Conservation (phyloP, 1,284 basidiomycete genomes). For the Microbotryum violaceum region DNA sequence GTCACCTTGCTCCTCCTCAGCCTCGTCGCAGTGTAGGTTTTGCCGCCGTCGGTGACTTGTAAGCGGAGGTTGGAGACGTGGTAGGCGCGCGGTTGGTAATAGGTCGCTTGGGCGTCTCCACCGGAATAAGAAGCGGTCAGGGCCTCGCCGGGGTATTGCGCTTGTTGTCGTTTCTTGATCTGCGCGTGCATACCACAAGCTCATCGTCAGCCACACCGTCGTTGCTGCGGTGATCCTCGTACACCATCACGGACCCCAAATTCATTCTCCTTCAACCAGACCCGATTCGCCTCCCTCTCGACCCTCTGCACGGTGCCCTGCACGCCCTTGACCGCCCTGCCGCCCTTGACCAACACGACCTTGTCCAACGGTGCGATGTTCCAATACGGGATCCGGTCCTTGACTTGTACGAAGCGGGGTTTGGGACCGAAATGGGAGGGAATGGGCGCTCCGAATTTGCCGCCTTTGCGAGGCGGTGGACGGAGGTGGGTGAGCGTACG, state of each 20-base stretch:
- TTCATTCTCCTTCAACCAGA: conserved; percentile 38
- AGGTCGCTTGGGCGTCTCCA: conserved; percentile 16
- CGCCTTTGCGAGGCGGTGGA: conserved; percentile 35
- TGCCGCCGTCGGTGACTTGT: conserved; percentile 11
- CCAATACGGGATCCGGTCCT: conserved; percentile 43
- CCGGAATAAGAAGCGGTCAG: conserved; percentile 8
- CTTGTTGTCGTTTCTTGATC: conserved; percentile 28
- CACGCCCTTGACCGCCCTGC: conserved; percentile 36
- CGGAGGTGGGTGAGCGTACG: conserved; percentile 40
- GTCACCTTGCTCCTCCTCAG: conserved; percentile 12
- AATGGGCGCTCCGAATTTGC: conserved; percentile 36
- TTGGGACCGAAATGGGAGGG: conserved; percentile 37
- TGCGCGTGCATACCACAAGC: background rate
- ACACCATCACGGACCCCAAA: conserved; percentile 31
- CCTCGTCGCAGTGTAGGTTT: conserved; percentile 26
- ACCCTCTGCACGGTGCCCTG: conserved; percentile 37
- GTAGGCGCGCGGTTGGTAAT: conserved; percentile 12
- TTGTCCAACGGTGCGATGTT: conserved; percentile 42
- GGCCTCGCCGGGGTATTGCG: conserved; percentile 26
- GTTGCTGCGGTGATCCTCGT: no score
- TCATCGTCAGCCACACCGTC: background rate
- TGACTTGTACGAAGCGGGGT: conserved; percentile 40
- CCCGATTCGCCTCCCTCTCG: conserved; percentile 42
- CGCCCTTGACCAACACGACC: conserved; percentile 39
- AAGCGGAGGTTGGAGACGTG: conserved; percentile 32